Evolutionary conservation across 176 grass and related monocot species (phyloP).

Genomic region (Elymus sibiricus): DNA sequence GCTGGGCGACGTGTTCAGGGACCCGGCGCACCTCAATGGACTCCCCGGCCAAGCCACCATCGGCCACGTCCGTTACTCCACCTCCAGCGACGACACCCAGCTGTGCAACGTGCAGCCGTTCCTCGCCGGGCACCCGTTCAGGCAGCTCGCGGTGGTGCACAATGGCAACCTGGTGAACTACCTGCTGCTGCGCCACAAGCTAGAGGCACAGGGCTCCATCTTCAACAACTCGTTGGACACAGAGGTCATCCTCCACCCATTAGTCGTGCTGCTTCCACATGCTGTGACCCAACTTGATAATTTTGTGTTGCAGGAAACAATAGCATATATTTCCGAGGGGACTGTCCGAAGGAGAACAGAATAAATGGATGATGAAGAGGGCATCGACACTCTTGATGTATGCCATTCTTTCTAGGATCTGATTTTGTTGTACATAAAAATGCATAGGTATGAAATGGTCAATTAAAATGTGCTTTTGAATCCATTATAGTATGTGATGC

Average conservation of each 20-base stretch:
- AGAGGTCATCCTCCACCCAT: conserved; percentile 70
- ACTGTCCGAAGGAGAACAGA: conserved; percentile 42
- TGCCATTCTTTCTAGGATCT: not conserved
- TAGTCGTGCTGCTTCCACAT: not conserved
- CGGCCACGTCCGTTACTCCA: conserved; percentile 86
- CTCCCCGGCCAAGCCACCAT: conserved; percentile 61
- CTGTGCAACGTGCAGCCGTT: conserved; percentile 85
- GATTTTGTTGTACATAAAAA: not conserved
- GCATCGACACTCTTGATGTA: conserved; percentile 39
- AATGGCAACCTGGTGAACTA: conserved; percentile 91
- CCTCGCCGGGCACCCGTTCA: conserved; percentile 70
- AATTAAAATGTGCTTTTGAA: conserved; percentile 10
- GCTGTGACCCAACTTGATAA: not conserved
- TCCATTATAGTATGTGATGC: conserved; percentile 17
- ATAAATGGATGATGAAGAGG: conserved; percentile 42
- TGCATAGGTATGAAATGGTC: not conserved
- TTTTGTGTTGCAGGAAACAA: conserved; percentile 39
- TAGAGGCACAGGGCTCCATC: conserved; percentile 81
- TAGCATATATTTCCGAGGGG: conserved; percentile 10
- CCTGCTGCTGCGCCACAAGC: conserved; percentile 43
- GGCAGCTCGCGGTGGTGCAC: conserved; percentile 70
- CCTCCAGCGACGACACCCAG: conserved; percentile 43
- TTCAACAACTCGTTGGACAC: conserved; percentile 94
- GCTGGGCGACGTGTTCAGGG: conserved; percentile 72
- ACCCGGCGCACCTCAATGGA: conserved; percentile 39